phyloP scores from a whole-genome alignment of 306 rosid genomes.

The Trifolium repens region DNA sequence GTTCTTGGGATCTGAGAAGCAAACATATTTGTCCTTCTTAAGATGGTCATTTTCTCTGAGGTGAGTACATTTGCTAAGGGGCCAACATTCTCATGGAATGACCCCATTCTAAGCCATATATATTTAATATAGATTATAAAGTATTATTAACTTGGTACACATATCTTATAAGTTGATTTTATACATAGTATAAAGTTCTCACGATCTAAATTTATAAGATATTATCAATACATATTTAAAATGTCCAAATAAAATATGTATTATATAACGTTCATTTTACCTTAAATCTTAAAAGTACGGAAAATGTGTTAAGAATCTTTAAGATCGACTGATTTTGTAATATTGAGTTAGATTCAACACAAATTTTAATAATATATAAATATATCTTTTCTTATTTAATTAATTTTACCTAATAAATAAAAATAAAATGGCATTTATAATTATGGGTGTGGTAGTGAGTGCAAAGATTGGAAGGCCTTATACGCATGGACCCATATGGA shows the following conservation, averaged over 20 bases:
- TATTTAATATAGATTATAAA: too few species aligned
- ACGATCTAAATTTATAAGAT: too few species aligned
- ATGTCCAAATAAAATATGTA: too few species aligned
- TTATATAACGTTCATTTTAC: too few species aligned
- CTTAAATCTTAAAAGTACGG: too few species aligned
- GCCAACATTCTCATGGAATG: conserved; percentile 73
- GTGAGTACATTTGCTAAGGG: conserved; percentile 55
- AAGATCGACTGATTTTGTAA: too few species aligned
- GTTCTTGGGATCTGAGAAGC: conserved; percentile 53
- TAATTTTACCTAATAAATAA: conserved; percentile 23
- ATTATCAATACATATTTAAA: too few species aligned
- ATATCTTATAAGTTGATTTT: not conserved
- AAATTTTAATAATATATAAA: not conserved
- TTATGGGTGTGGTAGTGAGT: conserved; percentile 46
- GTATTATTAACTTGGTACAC: too few species aligned
- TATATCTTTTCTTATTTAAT: not conserved
- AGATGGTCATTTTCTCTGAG: conserved; percentile 62
- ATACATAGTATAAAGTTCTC: too few species aligned
- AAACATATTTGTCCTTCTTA: conserved; percentile 62
- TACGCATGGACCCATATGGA: conserved; percentile 49
- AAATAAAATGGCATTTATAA: conserved; percentile 38
- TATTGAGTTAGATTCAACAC: not conserved
- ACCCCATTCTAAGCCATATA: conserved; percentile 44
- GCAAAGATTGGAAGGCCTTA: conserved; percentile 46
- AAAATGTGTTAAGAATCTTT: too few species aligned